A percentile compares a stretch with the other conserved stretches of the same genome.
Evolutionary conservation across 2,329 filamentous ascomycete species (phyloP).

Genomic region (Paraconiothyrium brasiliense): DNA sequence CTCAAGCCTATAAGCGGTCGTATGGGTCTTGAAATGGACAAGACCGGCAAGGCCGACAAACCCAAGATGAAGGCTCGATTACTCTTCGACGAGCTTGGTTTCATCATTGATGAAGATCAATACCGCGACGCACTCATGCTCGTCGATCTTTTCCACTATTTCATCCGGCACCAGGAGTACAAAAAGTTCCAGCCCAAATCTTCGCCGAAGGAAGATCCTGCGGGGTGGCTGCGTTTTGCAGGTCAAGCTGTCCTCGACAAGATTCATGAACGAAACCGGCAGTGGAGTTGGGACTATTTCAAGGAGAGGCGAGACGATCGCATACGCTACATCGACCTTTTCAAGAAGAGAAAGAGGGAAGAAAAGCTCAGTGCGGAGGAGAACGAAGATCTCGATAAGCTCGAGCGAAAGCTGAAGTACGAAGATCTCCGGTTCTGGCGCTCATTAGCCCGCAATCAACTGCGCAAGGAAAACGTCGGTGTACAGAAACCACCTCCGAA

Average conservation of each 20-base stretch:
- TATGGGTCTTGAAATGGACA: slow-evolving; percentile 93
- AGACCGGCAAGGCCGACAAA: slow-evolving; percentile 79
- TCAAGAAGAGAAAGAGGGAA: slow-evolving; percentile 88
- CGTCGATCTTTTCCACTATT: slow-evolving; percentile 98
- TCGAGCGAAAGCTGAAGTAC: slow-evolving; percentile 90
- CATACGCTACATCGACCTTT: slow-evolving; percentile 86
- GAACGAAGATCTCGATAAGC: slow-evolving; percentile 72
- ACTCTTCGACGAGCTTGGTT: slow-evolving; percentile 95
- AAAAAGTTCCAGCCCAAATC: slow-evolving; percentile 90
- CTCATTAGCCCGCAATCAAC: slow-evolving; percentile 89
- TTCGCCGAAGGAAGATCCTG: slow-evolving; percentile 85
- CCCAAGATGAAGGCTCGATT: slow-evolving; percentile 91
- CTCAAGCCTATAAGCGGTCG: slow-evolving; percentile 94
- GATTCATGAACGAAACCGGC: slow-evolving; percentile 91
- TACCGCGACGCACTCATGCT: slow-evolving; percentile 98
- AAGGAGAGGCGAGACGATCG: slow-evolving; percentile 91
- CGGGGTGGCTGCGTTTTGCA: slow-evolving; percentile 92
- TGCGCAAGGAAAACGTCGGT: slow-evolving; percentile 93
- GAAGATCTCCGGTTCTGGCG: slow-evolving; percentile 98
- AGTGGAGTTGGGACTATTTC: slow-evolving; percentile 97
- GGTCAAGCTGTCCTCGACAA: slow-evolving; percentile 88
- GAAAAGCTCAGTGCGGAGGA: slow-evolving; percentile 75
- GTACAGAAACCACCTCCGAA: slow-evolving; percentile 79
- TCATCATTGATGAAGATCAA: slow-evolving; percentile 97
- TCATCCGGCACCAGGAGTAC: slow-evolving; percentile 96